phyloP scores from a whole-genome alignment of 2,329 filamentous ascomycete genomes.

The Aspergillus pseudonomiae region DNA sequence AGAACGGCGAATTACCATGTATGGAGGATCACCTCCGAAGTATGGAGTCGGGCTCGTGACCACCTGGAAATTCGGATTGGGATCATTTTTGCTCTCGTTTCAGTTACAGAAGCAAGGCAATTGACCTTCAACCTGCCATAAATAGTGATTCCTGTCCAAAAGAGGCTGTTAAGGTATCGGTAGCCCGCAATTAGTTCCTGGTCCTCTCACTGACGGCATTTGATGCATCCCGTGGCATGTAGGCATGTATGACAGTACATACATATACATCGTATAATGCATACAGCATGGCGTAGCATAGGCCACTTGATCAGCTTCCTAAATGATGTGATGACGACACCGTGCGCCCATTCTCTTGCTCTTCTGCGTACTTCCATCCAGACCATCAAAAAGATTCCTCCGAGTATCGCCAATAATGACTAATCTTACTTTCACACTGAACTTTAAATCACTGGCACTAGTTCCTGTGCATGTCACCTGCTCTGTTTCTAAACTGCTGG shows the following conservation, averaged over 20 bases:
- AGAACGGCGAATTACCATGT: not conserved
- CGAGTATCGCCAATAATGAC: conserved; percentile 20
- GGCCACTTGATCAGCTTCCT: not conserved
- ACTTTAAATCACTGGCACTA: not conserved
- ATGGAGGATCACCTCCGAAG: not conserved
- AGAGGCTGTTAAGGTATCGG: not conserved
- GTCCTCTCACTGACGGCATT: not conserved
- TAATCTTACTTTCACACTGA: not conserved
- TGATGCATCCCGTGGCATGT: not conserved
- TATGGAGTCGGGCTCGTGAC: conserved; percentile 9
- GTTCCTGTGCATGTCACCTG: conserved; percentile 5
- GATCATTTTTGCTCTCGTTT: not conserved
- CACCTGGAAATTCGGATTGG: conserved; percentile 1
- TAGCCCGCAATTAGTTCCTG: not conserved
- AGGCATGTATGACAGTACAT: too few relatives aligned
- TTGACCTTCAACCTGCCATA: not conserved
- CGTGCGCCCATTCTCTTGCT: conserved; percentile 1
- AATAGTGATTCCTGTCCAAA: not conserved
- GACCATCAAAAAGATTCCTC: conserved; percentile 11
- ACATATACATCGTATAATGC: not conserved
- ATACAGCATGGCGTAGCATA: not conserved
- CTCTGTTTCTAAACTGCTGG: not conserved
- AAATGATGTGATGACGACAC: conserved; percentile 16
- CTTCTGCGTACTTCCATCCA: not conserved
- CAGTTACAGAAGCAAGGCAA: not conserved